Base-by-base conservation (phyloP, 148 eudicot genomes). In the Chenopodium quinoa region DNA sequence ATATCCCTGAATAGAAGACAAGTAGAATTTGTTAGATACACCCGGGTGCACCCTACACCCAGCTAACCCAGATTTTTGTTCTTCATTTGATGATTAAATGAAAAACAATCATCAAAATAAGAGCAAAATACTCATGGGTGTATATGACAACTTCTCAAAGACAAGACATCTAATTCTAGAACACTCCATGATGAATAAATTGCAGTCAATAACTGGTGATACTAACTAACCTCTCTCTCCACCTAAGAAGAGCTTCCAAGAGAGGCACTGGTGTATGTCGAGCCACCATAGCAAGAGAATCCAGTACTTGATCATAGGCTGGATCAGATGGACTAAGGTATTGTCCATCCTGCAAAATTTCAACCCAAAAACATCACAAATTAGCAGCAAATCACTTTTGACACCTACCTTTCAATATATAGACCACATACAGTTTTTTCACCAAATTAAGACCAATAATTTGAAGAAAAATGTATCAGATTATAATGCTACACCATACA, bases 241-340 rank as follows among this genome's bases (percentile, higher is more conserved):
- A 96, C 79, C 89, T 89, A 78, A 90, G 90, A 87, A 96, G 98
- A 81, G 99, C 99, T 89, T 96, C 99, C 73, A 96, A 82, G 71
- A 96, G 92, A 73, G 99, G 99, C 78, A 94, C 95, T 73, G 99
- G 99, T 71, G 99, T 96, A 86, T 96, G 98, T 11, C 99, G 93
- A 29, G 99, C 99, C 82, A 96, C 97, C 99, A 96, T 94, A 75
- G 99, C 99, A 78, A 96, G 88, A 73, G 99, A 96, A 90, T 96
- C 99, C 87, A 96, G 47, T 73, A 96, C 99, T 89, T 96, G 99
- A 84, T 96, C 99, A 86, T 96, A 96, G 32, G 99, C 98, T 32
- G 99, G 99, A 74, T 96, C 99, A 71, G 98, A 96, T 80, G 99
- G 98, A 64, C 98, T 89, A 75, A 96, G 98, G 77, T 96, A 96